Evolutionary conservation across 352 stramenopile species (phyloP), one percentile per base, ranked within the genome.

Genomic region (Pythium sukuiense): DNA sequence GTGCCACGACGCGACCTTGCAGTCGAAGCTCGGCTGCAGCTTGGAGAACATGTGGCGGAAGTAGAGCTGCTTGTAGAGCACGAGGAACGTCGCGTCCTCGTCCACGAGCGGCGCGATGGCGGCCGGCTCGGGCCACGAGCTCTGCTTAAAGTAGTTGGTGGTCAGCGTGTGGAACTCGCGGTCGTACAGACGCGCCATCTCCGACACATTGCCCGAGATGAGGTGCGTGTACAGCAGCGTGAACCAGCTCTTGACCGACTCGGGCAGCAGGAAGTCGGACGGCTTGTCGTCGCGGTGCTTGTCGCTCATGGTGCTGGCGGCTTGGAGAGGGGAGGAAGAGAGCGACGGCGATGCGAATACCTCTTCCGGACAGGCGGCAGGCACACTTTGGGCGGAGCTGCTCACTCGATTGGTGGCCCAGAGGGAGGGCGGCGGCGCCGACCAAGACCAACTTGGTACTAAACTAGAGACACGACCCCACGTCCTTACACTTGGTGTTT

Each of bases 1-100:
- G 48, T 98, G 80, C 79, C 91, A 96, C 20, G 97, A 91, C 58
- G 81, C 95, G 39, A 97, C 80, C 72, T 98, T 97, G 74, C 85
- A 90, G 53, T 99, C 83, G 63, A 90, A 90, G 30, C 77, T 85
- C 8, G 92, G 88, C 76, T 91, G 82, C 45, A 95, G 74, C 56
- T 88, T 92, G 37, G 91, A 95, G 74, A 99, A 98, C 68, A 98
- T 92, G 83, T 99, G 96, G 37, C 96, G 93, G 66, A 98, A 97
- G 68, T 97, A 98, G 67, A 99, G 93, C 84, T 99, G 95, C 61
- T 92, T 96, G 82, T 99, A 99, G 50, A 99, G 78, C 32, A 96
- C 69, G 56, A 99, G 72, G 81, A 99, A 99, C 18, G 97, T 89
- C 62, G 85, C 63, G 75, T 98, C 83, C 60, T 81, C 76, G 69